Base-by-base conservation (phyloP, 2,329 filamentous ascomycete species). In the Rutstroemia sp. region DNA sequence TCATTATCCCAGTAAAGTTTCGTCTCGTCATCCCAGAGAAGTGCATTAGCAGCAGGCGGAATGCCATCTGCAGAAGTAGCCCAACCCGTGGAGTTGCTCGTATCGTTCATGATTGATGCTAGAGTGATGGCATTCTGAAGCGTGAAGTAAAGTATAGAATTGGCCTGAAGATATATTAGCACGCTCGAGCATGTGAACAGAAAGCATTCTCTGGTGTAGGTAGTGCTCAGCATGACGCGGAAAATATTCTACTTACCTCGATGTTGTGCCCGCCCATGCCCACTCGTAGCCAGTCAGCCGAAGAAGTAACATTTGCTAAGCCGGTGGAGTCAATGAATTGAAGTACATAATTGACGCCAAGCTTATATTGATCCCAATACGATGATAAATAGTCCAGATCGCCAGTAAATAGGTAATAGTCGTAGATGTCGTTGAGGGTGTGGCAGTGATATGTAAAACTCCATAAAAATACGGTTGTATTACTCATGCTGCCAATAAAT, bases 371-470 rank as follows among this genome's bases (percentile, higher is more conserved):
- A 0, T 69, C 61, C 79, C 79, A 83, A 25, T 75, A 75, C 5
- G 62, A 54, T 4, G 63, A 59, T 12, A 83, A 63, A 56, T 79
- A 83, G 0, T 65, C 67, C 4, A 74, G 68, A 55, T 84, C 78
- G 23, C 77, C 77, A 0, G 78, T 78, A 61, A 75, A 83, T 2
- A 82, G 70, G 46, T 80, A 72, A 61, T 83, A 83, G 52, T 82
- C 80, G 65, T 80, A 79, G 5, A 77, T 78, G 2, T 79, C 79
- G 45, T 84, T 78, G 67, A 84, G 74, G 1, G 76, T 77, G 70
- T 79, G 79, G 64, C 81, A 74, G 50, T 84, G 80, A 60, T 84
- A 84, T 0, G 81, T 83, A 59, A 77, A 78, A 10, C 67, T 62
- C 5, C 66, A 59, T 5, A 61, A 66, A 55, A 76, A 65, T 4